A percentile compares a stretch with the other conserved stretches of the same genome.
These are phyloP conservation scores for Stephania yunnanensis DNA, from an alignment of 164 flowering plant species.

Conservation along the genomic window DNA sequence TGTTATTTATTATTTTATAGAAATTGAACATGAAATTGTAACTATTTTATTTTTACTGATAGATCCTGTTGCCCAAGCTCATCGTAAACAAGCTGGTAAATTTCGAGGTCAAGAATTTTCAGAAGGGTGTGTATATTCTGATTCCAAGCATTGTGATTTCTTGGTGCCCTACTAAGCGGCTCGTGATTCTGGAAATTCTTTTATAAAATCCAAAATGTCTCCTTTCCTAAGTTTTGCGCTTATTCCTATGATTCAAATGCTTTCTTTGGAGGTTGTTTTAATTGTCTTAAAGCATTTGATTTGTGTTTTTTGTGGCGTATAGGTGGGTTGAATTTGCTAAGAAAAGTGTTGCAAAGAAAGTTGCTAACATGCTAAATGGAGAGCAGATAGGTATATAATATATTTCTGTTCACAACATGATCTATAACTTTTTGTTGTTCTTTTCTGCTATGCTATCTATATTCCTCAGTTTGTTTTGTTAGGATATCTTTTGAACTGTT, in stretches of 20 bases:
- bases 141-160: background rate
- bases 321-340: conserved; percentile 93
- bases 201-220: background rate
- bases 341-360: conserved; percentile 71
- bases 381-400: conserved; percentile 88
- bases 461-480: background rate
- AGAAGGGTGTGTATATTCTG: conserved; percentile 61
- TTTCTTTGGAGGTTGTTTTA: conserved; percentile 1
- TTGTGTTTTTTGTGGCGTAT: conserved; percentile 9
- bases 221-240: background rate
- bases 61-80: conserved; percentile 53
- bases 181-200: background rate
- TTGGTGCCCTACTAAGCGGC: background rate
- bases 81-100: conserved; percentile 59
- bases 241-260: background rate
- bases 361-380: conserved; percentile 76
- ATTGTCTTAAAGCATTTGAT: background rate
- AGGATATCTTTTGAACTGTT: background rate
- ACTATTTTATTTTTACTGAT: conserved; percentile 12
- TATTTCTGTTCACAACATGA: background rate
- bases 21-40: background rate
- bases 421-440: background rate
- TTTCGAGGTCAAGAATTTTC: conserved; percentile 62
- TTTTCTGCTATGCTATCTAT: background rate
- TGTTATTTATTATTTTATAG: background rate